These are phyloP conservation scores for Globisporangium emineosum DNA, from an alignment of 352 stramenopile species.

Conservation along the genomic window DNA sequence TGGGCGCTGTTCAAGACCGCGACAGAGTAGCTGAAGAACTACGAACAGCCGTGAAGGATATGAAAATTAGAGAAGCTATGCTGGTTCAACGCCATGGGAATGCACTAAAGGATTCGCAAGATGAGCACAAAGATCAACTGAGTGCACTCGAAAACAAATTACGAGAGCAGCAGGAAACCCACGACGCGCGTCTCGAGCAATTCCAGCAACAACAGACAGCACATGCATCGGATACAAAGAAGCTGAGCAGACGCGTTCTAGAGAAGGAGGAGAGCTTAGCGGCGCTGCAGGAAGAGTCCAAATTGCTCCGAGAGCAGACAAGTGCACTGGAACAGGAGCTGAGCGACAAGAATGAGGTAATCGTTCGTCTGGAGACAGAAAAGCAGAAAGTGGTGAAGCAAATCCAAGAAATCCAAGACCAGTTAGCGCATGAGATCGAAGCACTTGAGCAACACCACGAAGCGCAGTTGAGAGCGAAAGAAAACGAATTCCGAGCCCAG, in stretches of 20 bases:
- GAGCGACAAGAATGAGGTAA: background rate
- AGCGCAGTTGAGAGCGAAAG: background rate
- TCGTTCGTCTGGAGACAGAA: background rate
- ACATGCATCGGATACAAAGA: background rate
- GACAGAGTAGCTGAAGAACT: background rate
- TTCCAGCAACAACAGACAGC: background rate
- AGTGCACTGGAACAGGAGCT: background rate
- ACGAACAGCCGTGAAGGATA: background rate
- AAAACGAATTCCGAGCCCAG: background rate
- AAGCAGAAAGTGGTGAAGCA: background rate
- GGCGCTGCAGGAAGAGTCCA: background rate
- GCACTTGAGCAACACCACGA: background rate
- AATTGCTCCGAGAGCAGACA: background rate
- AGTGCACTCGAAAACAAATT: background rate
- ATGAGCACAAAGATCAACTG: background rate
- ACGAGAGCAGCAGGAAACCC: background rate
- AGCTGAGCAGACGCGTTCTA: background rate
- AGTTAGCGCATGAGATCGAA: slow-evolving; percentile 5
- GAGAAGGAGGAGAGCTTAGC: background rate
- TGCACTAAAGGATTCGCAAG: background rate
- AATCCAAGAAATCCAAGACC: background rate
- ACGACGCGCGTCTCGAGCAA: background rate
- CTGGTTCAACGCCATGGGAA: background rate
- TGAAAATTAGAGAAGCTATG: background rate
- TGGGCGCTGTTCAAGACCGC: background rate